These are phyloP conservation scores for Trypanosoma congolense DNA, from an alignment of 208 protist genomes.

Conservation along the genomic window DNA sequence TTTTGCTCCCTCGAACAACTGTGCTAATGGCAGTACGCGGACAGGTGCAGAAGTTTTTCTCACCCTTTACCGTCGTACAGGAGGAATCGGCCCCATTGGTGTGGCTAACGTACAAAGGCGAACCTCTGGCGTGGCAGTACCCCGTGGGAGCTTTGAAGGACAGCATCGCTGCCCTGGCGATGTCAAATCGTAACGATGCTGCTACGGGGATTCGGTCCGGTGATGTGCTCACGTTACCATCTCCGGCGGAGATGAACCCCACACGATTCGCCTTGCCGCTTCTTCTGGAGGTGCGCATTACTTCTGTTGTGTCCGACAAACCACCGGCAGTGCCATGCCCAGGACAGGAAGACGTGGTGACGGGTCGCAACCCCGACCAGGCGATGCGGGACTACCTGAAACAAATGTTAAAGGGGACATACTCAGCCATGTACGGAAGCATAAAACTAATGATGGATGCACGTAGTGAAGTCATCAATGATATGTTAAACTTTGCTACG, in stretches of 20 bases:
- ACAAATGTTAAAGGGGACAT: slow-evolving; percentile 27
- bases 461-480: slow-evolving; percentile 25
- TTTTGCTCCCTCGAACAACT: slow-evolving; percentile 62
- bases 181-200: slow-evolving; percentile 1
- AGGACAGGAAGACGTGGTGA: slow-evolving; percentile 16
- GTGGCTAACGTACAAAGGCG: slow-evolving; percentile 46
- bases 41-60: slow-evolving; percentile 50
- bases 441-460: slow-evolving; percentile 27
- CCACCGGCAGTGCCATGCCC: slow-evolving; percentile 16
- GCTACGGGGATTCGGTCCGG: not conserved
- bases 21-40: slow-evolving; percentile 48
- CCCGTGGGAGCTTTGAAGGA: slow-evolving; percentile 65
- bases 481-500: slow-evolving; percentile 22
- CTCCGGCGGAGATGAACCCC: slow-evolving; percentile 17
- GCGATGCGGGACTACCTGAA: slow-evolving; percentile 21
- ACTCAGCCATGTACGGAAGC: slow-evolving; percentile 28
- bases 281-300: slow-evolving; percentile 22
- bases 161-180: slow-evolving; percentile 29
- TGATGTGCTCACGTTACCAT: not conserved
- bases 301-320: slow-evolving; percentile 16
- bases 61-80: slow-evolving; percentile 31
- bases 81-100: slow-evolving; percentile 40
- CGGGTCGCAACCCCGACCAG: slow-evolving; percentile 8
- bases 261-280: slow-evolving; percentile 18
- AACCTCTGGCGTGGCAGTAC: slow-evolving; percentile 59